These are phyloP conservation scores for Tetrahymena elliotti DNA, from an alignment of 73 alveolate species.

Conservation along the genomic window DNA sequence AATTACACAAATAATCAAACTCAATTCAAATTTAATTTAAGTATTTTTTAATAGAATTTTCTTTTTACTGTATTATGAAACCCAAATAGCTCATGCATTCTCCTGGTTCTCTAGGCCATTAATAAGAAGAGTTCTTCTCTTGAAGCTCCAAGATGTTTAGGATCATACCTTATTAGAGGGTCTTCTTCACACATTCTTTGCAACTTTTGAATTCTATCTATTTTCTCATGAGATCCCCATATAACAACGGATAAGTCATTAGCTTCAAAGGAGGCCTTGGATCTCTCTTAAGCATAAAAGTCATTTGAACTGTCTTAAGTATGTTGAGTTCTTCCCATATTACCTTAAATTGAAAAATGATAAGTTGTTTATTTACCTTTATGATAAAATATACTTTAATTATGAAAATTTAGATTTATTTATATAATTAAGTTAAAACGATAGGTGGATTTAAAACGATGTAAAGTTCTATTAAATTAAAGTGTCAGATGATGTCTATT, in stretches of 20 bases:
- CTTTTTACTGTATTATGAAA: neutral
- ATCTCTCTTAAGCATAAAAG: neutral
- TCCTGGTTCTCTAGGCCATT: neutral
- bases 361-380: neutral
- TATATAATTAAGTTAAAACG: neutral
- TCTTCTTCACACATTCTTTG: neutral
- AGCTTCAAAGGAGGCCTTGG: neutral
- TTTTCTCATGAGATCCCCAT: neutral
- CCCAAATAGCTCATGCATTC: neutral
- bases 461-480: neutral
- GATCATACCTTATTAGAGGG: neutral
- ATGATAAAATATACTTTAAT: neutral
- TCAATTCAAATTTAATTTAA: neutral
- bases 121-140: neutral
- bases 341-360: neutral
- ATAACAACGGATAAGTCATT: neutral
- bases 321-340: neutral
- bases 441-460: neutral
- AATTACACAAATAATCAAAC: neutral
- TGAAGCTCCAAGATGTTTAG: neutral
- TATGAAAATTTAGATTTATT: neutral
- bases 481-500: neutral
- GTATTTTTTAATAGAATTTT: neutral
- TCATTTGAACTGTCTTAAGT: neutral
- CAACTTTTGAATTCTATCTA: neutral